Base-by-base conservation (phyloP, 73 alveolate genomes). In the Stentor roeselii region DNA sequence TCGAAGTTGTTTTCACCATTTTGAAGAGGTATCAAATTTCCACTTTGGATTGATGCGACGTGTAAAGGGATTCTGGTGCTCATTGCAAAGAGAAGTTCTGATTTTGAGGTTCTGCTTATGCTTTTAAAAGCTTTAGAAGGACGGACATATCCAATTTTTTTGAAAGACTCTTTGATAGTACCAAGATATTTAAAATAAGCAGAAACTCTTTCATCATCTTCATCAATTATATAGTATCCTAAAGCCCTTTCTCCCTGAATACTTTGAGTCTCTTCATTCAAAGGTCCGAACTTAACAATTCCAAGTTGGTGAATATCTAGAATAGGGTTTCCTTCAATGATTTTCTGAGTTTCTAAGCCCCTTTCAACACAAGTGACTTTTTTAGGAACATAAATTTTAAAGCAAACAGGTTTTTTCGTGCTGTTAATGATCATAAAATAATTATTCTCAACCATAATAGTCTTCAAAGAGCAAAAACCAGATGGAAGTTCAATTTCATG, bases 1-100 rank as follows among this genome's bases (percentile, higher is more conserved):
- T 76, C 67, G n/a, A 35, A 1, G 39, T 76, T 41, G 39, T 76
- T 39, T 2, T 27, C 2, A 21, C 84, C 84, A 76, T 76, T 76
- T 39, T 41, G 84, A 1, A 76, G 2, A n/a, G 84, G 84, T 2
- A 76, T 41, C 3, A 76, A 76, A 2, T 76, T 76, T 39, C 84
- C 84, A 27, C 39, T 32, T 76, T 34, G 67, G 21, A 76, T 76
- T 36, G 76, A 76, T 2, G 84, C 84, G 21, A 76, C 14, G 3
- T 76, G 84, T 32, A 76, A 2, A 39, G 84, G 84, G 21, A 14
- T 21, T 38, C 84, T 76, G 6, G 82, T 37, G 1, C 0, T 1
- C 0, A 76, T n/a, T 27, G 21, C 39, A 1, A 36, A 30, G 1
- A 3, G 11, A 1, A 67, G 34, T 1, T 67, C 80, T 0, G 0